Evolutionary conservation across 371 early-diverging fungal species (phyloP).

Genomic region (Mucor mucedo): DNA sequence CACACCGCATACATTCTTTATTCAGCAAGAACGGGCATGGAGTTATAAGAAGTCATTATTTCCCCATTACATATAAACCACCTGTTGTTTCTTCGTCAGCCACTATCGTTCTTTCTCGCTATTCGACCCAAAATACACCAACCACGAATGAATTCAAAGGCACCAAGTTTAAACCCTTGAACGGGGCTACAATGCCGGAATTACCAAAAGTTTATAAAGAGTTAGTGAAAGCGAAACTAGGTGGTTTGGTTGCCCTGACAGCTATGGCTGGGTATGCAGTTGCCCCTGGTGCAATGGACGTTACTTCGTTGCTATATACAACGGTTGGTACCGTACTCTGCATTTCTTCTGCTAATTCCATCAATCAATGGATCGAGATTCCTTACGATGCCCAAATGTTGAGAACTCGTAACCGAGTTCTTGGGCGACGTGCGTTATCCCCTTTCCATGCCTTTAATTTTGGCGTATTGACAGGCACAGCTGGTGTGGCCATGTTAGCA

Average conservation of each 20-base stretch:
- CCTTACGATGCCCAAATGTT: constrained; percentile 98
- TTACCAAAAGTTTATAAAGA: neutral
- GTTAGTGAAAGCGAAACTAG: constrained; percentile 23
- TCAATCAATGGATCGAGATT: constrained; percentile 96
- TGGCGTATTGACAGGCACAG: constrained; percentile 73
- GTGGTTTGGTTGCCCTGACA: constrained; percentile 89
- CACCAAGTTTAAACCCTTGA: neutral
- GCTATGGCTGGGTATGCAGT: constrained; percentile 96
- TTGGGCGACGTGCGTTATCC: constrained; percentile 83
- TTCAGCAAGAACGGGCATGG: neutral
- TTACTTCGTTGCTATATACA: constrained; percentile 79
- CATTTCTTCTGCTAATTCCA: constrained; percentile 88
- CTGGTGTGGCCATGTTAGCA: constrained; percentile 72
- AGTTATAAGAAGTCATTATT: neutral
- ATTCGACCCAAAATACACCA: neutral
- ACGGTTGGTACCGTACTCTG: constrained; percentile 91
- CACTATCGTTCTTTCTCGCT: neutral
- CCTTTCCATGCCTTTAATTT: constrained; percentile 87
- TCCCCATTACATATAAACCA: neutral
- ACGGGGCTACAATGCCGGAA: neutral
- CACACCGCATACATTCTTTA: neutral
- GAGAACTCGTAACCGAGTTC: constrained; percentile 86
- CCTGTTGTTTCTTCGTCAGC: neutral
- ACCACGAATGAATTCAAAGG: neutral
- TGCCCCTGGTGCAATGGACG: constrained; percentile 78